These are phyloP conservation scores for Penicillium silybi DNA, from an alignment of 495 filamentous ascomycete species.

Conservation along the genomic window DNA sequence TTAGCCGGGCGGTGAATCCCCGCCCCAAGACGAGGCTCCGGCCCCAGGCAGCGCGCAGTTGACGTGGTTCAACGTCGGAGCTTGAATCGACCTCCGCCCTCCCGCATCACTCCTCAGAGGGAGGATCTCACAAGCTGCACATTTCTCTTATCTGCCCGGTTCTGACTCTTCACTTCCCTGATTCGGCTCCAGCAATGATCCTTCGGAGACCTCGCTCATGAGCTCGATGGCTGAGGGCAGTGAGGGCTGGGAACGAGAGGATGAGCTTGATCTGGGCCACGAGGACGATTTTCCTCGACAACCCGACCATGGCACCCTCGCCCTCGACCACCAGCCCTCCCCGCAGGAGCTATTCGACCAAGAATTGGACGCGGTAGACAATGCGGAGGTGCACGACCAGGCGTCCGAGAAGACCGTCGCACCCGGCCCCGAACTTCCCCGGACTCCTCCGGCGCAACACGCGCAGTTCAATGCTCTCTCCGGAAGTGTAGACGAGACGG, in stretches of 20 bases:
- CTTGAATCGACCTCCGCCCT: slow-evolving; percentile 9
- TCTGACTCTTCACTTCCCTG: slow-evolving; percentile 7
- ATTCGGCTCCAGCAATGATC: slow-evolving; percentile 38
- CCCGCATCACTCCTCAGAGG: not conserved
- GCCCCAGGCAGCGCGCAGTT: slow-evolving; percentile 4
- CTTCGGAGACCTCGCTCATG: slow-evolving; percentile 43
- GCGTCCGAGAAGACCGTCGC: slow-evolving; percentile 17
- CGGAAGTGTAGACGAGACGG: slow-evolving; percentile 44
- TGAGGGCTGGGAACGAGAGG: slow-evolving; percentile 43
- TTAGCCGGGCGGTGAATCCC: not conserved
- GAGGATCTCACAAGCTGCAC: not conserved
- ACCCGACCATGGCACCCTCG: slow-evolving; percentile 21
- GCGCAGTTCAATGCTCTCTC: slow-evolving; percentile 14
- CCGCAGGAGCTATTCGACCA: slow-evolving; percentile 22
- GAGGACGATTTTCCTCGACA: slow-evolving; percentile 27
- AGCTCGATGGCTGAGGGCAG: slow-evolving; percentile 49
- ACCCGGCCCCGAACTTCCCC: slow-evolving; percentile 12
- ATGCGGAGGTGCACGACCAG: slow-evolving; percentile 17
- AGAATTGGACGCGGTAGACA: slow-evolving; percentile 25
- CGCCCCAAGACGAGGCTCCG: not conserved
- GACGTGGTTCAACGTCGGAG: slow-evolving; percentile 26
- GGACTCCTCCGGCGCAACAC: slow-evolving; percentile 22
- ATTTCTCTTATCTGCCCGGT: slow-evolving; percentile 1
- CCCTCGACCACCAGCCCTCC: slow-evolving; percentile 16
- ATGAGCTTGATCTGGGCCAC: slow-evolving; percentile 46